Evolutionary conservation across 2,329 filamentous ascomycete genomes (phyloP), one percentile per base, ranked within the genome.

Genomic region (Didymella keratinophila): DNA sequence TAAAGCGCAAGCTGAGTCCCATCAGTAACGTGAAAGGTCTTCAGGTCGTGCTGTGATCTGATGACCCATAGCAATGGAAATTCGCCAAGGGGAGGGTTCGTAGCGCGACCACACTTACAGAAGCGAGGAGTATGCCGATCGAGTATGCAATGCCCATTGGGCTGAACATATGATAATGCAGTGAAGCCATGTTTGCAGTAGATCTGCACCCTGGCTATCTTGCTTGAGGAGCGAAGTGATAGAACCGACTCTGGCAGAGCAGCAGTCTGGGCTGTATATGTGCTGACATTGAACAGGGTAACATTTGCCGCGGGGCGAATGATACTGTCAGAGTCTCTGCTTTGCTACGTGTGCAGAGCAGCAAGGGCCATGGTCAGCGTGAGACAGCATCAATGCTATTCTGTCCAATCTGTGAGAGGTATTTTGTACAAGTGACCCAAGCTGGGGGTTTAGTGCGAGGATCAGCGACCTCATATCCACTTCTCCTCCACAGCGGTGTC

Each of bases 1-100:
- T 71, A 73, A 1, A 65, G 2, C 1, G 43, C 30, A 6, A 58
- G 23, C 71, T 72, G 23, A 25, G 1, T 3, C 5, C 8, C 1
- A 20, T 58, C 32, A 58, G 51, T 21, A 16, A 36, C 7, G 32
- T 47, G 58, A 20, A 61, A 42, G 21, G 5, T n/a, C 20, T 44
- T 7, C 16, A 20, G 11, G 2, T 28, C 14, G 16, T 28, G 12
- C 37, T n/a, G 1, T 20, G 4, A 7, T 30, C 6, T 14, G 25
- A 16, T 9, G 12, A 32, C 14, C 28, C 28, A 32, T 32, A 5
- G 30, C 12, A 32, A 16, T 32, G 32, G 45, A 3, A 7, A 12
- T n/a, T 4, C 20, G 20, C 23, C 20, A 51, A 23, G n/a, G 10
- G 20, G 4, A 10, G 25, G 2, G 25, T n/a, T 23, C 0, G 18